Base-by-base conservation (phyloP, 345 rosid genomes). In the Populus ilicifolia region DNA sequence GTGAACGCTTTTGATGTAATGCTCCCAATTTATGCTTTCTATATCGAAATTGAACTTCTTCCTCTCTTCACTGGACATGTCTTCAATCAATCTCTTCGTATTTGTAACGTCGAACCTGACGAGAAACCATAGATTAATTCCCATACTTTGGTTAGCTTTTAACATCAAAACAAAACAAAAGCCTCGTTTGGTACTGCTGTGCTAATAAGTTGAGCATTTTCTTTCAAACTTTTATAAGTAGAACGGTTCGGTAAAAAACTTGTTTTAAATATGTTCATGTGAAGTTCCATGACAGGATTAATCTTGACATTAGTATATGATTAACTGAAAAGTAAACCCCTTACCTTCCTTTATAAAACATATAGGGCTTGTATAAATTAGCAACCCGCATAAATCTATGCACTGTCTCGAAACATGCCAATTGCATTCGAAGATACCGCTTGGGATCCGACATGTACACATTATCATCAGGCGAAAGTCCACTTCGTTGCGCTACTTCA, bases 101-200 rank as follows among this genome's bases (percentile, higher is more conserved):
- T 84, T 84, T 21, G 33, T 72, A n/a, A 71, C 79, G 27, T 89
- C 87, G 48, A 80, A 80, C 85, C 89, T 89, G 21, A 6, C 6
- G 27, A 25, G 18, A 30, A 43, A 41, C 38, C 39, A 25, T 9
- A 23, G 1, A 21, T 8, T 33, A 33, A 33, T 62, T 9, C 68
- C 30, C 35, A 64, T 4, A 4, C 8, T 64, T 33, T 25, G 38
- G 30, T 5, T 25, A 29, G 18, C 35, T 4, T 64, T 5, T 3
- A 25, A 29, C 14, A 17, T 41, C 23, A 5, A n/a, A 21, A 8
- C 27, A 20, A 69, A 69, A 4, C 23, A 36, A 41, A 38, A 8
- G 8, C 41, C 38, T 29, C 35, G 68, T 12, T 6, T 48, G 21
- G 54, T 48, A 13, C 3, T 41, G 12, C 3, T 9, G 13, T 41